Percentiles rank a stretch among this genome's conserved stretches.
These are phyloP conservation scores for Aspergillus sclerotialis DNA, from an alignment of 2,329 filamentous ascomycete species.

Conservation along the genomic window DNA sequence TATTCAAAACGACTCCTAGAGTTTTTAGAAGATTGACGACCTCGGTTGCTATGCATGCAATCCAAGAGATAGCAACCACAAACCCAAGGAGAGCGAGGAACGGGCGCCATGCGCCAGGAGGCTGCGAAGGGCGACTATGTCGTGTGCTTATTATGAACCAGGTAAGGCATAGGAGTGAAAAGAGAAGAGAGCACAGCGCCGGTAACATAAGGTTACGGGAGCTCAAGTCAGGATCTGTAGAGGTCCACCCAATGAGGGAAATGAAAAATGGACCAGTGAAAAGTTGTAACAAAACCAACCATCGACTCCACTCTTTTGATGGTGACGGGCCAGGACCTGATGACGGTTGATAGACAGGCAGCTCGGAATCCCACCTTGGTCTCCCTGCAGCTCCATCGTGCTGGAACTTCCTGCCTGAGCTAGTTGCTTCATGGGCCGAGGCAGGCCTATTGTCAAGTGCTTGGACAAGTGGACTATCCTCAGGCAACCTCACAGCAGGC, in stretches of 20 bases:
- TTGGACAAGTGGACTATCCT: constrained; percentile 28
- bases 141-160: constrained; percentile 61
- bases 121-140: constrained; percentile 41
- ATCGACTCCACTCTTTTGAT: constrained; percentile 71
- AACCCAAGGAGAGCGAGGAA: constrained; percentile 86
- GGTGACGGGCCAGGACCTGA: constrained; percentile 15
- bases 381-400: constrained; percentile 9
- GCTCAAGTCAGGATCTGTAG: constrained; percentile 51
- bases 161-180: constrained; percentile 60
- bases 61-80: constrained; percentile 87
- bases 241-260: constrained; percentile 59
- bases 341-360: constrained; percentile 23
- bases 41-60: constrained; percentile 89
- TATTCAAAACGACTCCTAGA: constrained; percentile 81
- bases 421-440: constrained; percentile 4
- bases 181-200: constrained; percentile 58
- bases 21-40: constrained; percentile 94
- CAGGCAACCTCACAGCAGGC: constrained; percentile 23
- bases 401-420: constrained; percentile 13
- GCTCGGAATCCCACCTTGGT: constrained; percentile 33
- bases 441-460: constrained; percentile 11
- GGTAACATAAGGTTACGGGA: constrained; percentile 49
- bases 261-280: constrained; percentile 84
- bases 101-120: constrained; percentile 65
- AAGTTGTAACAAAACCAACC: constrained; percentile 78